Base-by-base conservation (phyloP, 148 eudicot genomes). In the Rhododendron mucronatum region DNA sequence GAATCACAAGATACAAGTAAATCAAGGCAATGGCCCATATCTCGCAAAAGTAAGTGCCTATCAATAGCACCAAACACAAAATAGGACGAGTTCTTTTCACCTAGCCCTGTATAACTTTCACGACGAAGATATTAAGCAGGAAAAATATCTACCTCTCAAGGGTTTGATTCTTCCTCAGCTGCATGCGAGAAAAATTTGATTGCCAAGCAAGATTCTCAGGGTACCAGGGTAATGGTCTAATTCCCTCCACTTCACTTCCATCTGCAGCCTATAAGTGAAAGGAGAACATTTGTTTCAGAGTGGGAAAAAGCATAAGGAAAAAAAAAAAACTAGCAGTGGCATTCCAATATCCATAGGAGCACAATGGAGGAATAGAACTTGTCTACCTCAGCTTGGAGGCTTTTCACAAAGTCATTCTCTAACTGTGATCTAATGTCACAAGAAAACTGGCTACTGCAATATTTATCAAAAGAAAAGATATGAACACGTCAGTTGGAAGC, bases 181-280 rank as follows among this genome's bases (percentile, higher is more conserved):
- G 96, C 87, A 91, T 94, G 67, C 99, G 89, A 55, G 99, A 97
- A 89, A 89, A 97, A 87, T 93, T 93, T 44, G 99, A 95, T 90
- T 97, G 99, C 99, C 99, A 97, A 45, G 99, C 99, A 53, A 95
- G 92, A 91, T 94, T 95, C 84, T 93, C 94, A 3, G 99, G 99
- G 90, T 94, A 97, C 99, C 99, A 97, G 80, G 96, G 95, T 89
- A 97, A 87, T 47, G 98, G 95, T 88, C 89, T 90, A 41, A 97
- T 87, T 83, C 96, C 96, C 85, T 88, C 95, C 82, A 93, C 91
- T 89, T 95, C 99, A 86, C 86, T 91, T 81, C 91, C 95, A 86
- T 93, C 98, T 53, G 89, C 84, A 82, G 89, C 93, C 99, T 97
- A 85, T 37, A 74, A 88, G 5, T 15, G 3, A 50, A 41, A 2